phyloP scores from a whole-genome alignment of 1,284 basidiomycete species.

The Abortiporus biennis region DNA sequence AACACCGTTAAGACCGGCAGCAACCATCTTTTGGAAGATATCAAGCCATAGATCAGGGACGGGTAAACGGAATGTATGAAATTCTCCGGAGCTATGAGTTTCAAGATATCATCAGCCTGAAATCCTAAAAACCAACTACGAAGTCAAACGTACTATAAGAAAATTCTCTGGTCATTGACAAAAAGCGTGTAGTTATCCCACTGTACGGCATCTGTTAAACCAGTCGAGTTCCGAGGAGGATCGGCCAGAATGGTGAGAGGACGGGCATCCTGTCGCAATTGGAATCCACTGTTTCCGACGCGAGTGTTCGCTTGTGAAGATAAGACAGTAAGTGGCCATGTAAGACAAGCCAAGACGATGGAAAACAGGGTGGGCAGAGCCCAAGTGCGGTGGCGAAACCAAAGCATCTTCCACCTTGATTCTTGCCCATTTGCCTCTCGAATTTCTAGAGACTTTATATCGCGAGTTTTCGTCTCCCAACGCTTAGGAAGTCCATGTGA shows the following conservation, averaged over 20 bases:
- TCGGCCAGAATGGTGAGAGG: slow-evolving; percentile 8
- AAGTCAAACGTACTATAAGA: slow-evolving; percentile 38
- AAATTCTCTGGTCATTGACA: slow-evolving; percentile 27
- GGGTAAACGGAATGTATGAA: slow-evolving; percentile 79
- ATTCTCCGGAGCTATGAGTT: slow-evolving; percentile 57
- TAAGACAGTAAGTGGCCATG: slow-evolving; percentile 7
- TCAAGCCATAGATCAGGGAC: slow-evolving; percentile 78
- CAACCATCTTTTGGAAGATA: slow-evolving; percentile 76
- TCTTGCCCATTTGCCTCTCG: no score
- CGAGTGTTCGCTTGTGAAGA: not conserved
- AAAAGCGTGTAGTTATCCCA: slow-evolving; percentile 28
- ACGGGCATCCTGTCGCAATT: not conserved
- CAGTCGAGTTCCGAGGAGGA: slow-evolving; percentile 22
- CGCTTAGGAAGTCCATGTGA: no score
- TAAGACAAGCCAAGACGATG: slow-evolving; percentile 8
- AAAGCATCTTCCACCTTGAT: no score
- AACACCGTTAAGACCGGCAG: slow-evolving; percentile 73
- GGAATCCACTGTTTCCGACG: not conserved
- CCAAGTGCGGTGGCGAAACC: slow-evolving; percentile 9
- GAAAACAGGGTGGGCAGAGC: slow-evolving; percentile 9
- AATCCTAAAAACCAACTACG: not conserved
- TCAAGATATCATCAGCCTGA: not conserved
- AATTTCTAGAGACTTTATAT: no score
- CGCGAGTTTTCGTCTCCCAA: no score
- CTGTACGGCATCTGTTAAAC: slow-evolving; percentile 23